These are phyloP conservation scores for Fusarium pseudocircinatum DNA, from an alignment of 2,329 filamentous ascomycete species.

Conservation along the genomic window DNA sequence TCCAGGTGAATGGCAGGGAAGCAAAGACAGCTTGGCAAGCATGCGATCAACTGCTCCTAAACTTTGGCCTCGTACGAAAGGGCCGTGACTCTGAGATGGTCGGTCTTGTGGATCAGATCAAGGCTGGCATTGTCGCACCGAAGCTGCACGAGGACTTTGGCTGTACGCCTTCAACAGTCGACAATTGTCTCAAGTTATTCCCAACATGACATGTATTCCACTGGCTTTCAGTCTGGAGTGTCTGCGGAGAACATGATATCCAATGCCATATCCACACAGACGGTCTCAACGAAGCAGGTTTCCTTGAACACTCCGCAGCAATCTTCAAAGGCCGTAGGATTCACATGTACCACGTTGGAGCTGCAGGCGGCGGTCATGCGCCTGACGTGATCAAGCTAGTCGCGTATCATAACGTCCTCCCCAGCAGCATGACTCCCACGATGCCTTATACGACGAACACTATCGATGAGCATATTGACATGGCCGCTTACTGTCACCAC, in stretches of 20 bases:
- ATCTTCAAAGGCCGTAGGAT: not conserved
- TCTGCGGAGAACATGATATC: not conserved
- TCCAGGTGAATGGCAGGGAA: too few relatives aligned
- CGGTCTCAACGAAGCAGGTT: not conserved
- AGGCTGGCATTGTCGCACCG: not conserved
- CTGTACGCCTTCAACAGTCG: not conserved
- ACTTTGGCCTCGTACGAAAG: not conserved
- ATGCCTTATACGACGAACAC: not conserved
- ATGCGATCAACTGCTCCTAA: not conserved
- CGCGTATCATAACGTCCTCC: not conserved
- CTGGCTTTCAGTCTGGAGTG: not conserved
- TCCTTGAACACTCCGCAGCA: not conserved
- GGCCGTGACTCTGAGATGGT: not conserved
- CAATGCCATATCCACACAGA: not conserved
- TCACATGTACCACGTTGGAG: not conserved
- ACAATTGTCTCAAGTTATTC: not conserved
- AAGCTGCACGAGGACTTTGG: not conserved
- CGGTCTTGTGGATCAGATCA: not conserved
- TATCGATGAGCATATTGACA: not conserved
- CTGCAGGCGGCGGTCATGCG: not conserved
- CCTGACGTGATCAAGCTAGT: not conserved
- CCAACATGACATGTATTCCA: too few relatives aligned
- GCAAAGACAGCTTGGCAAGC: too few relatives aligned
- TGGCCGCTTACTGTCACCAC: not conserved
- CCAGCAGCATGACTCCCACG: not conserved